These are phyloP conservation scores for Monosporozyma solicola DNA, from an alignment of 805 yeast genomes.

Conservation along the genomic window DNA sequence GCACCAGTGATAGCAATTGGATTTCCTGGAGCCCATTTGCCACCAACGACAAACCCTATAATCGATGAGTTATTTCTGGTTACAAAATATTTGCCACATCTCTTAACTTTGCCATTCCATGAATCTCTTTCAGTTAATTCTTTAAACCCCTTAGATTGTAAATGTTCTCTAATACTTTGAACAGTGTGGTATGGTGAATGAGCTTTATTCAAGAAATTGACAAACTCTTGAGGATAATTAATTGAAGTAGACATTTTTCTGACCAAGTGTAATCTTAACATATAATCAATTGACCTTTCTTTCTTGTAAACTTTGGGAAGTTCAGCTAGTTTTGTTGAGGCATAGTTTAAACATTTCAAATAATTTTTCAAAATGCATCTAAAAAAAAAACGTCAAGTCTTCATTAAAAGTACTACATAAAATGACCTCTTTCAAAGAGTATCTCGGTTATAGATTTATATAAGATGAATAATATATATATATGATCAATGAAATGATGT, in stretches of 20 bases:
- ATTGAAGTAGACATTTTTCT: constrained; percentile 14
- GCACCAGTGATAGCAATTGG: constrained; percentile 90
- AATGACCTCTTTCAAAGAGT: neutral
- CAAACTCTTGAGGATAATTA: constrained; percentile 42
- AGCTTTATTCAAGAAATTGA: constrained; percentile 69
- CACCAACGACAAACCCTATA: constrained; percentile 79
- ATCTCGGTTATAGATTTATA: neutral
- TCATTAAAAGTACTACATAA: neutral
- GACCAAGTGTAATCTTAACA: constrained; percentile 21
- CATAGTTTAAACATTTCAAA: neutral
- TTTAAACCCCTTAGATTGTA: constrained; percentile 55
- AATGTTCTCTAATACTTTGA: constrained; percentile 45
- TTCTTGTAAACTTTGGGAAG: neutral
- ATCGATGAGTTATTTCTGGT: constrained; percentile 86
- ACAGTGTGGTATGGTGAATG: constrained; percentile 97
- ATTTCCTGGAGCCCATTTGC: constrained; percentile 61
- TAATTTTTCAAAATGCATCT: neutral
- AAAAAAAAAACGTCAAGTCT: neutral
- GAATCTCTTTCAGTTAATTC: constrained; percentile 62
- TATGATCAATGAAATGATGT: neutral
- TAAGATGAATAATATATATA: neutral
- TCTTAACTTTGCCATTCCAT: constrained; percentile 52
- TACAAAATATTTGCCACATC: constrained; percentile 66
- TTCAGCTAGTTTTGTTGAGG: neutral
- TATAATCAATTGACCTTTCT: constrained; percentile 5